These are phyloP conservation scores for Cordyceps fumosorosea DNA, from an alignment of 2,329 filamentous ascomycete species.

Conservation along the genomic window DNA sequence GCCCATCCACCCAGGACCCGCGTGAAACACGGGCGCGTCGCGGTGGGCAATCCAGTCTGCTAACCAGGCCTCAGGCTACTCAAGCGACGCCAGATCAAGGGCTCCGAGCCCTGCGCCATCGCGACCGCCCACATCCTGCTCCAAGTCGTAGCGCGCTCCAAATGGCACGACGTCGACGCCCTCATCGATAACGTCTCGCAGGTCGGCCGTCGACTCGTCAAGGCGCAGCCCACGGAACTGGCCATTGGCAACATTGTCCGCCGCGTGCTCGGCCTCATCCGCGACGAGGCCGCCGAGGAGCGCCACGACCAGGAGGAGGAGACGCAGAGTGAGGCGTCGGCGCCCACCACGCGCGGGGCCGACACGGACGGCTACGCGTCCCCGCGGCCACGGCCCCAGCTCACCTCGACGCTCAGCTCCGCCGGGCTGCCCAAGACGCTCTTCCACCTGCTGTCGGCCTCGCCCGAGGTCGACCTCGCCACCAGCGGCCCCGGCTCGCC, in stretches of 20 bases:
- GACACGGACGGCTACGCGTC: slow-evolving; percentile 23
- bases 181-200: slow-evolving; percentile 75
- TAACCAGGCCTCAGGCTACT: slow-evolving; percentile 56
- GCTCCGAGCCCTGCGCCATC: slow-evolving; percentile 81
- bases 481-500: slow-evolving; percentile 37
- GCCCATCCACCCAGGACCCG: not conserved
- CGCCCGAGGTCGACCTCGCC: slow-evolving; percentile 40
- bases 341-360: slow-evolving; percentile 27
- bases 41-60: not conserved
- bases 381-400: slow-evolving; percentile 53
- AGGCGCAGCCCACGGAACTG: slow-evolving; percentile 83
- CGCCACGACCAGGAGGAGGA: slow-evolving; percentile 59
- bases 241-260: slow-evolving; percentile 92
- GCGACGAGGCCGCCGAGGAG: slow-evolving; percentile 83
- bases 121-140: slow-evolving; percentile 86
- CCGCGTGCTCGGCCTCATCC: slow-evolving; percentile 80
- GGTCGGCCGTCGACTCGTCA: slow-evolving; percentile 69
- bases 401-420: slow-evolving; percentile 48
- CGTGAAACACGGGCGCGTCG: not conserved
- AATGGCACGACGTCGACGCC: slow-evolving; percentile 68
- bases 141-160: slow-evolving; percentile 76
- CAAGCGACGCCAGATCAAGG: slow-evolving; percentile 83
- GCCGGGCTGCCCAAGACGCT: slow-evolving; percentile 68
- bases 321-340: slow-evolving; percentile 42
- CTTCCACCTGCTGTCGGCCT: slow-evolving; percentile 79